phyloP scores from a whole-genome alignment of 208 protist species.

The Leishmania lainsoni region DNA sequence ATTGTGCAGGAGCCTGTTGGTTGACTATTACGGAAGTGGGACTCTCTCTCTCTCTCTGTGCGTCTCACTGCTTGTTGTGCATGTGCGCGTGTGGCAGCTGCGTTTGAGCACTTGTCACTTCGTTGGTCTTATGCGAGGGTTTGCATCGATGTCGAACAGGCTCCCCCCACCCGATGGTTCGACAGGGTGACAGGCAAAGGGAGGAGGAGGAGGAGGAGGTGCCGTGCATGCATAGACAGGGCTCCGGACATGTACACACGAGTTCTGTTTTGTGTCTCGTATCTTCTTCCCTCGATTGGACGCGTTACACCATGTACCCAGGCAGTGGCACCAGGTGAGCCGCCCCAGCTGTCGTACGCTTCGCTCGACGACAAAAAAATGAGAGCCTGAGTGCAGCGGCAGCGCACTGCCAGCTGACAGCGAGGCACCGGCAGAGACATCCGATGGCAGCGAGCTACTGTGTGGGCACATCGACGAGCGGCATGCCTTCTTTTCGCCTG shows the following conservation, averaged over 20 bases:
- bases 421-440: background rate
- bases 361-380: background rate
- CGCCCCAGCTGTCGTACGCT: background rate
- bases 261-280: background rate
- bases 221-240: background rate
- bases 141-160: background rate
- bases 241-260: background rate
- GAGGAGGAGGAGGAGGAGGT: background rate
- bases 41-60: background rate
- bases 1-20: constrained; percentile 80
- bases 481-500: too few species aligned
- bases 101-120: background rate
- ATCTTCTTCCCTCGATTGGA: background rate
- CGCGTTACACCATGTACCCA: background rate
- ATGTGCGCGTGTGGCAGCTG: background rate
- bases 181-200: background rate
- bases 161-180: background rate
- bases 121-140: background rate
- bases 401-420: background rate
- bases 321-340: background rate
- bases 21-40: constrained; percentile 22
- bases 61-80: background rate
- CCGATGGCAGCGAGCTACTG: background rate
- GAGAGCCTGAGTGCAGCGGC: background rate
- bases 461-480: background rate